These are phyloP conservation scores for Taphrina betulina DNA, from an alignment of 1,139 yeast genomes.

Conservation along the genomic window DNA sequence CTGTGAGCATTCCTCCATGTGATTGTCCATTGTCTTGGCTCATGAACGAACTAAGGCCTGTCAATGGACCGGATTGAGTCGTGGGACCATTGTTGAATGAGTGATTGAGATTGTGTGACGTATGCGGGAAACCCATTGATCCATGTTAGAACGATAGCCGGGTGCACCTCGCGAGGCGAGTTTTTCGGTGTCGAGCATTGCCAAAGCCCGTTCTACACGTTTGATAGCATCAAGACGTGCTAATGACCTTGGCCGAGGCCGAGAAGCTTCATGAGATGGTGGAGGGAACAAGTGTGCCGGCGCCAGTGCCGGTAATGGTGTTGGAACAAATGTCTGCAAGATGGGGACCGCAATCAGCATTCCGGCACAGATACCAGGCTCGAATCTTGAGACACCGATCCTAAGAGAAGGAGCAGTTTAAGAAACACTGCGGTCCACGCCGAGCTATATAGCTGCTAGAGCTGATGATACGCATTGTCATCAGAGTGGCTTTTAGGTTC, in stretches of 20 bases:
- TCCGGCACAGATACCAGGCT: neutral
- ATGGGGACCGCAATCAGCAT: slow-evolving; percentile 13
- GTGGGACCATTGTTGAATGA: neutral
- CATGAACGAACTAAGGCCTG: neutral
- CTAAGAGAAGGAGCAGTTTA: too few species aligned
- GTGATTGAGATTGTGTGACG: neutral
- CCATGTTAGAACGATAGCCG: neutral
- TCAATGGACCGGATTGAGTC: neutral
- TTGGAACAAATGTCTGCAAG: neutral
- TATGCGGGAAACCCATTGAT: neutral
- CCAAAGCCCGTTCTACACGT: neutral
- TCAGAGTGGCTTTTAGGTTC: too few species aligned
- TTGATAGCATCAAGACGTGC: neutral
- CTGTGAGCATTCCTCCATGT: too few species aligned
- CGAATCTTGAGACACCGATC: too few species aligned
- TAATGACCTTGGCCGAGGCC: too few species aligned
- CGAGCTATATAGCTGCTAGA: too few species aligned
- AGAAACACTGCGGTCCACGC: too few species aligned
- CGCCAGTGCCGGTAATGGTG: neutral
- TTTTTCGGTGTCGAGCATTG: neutral
- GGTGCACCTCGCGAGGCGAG: too few species aligned
- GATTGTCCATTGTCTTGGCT: too few species aligned
- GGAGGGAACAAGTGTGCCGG: neutral
- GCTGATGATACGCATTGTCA: too few species aligned
- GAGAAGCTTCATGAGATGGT: neutral